These are phyloP conservation scores for Thamnidium elegans DNA, from an alignment of 192 early-diverging fungal genomes.

Conservation along the genomic window DNA sequence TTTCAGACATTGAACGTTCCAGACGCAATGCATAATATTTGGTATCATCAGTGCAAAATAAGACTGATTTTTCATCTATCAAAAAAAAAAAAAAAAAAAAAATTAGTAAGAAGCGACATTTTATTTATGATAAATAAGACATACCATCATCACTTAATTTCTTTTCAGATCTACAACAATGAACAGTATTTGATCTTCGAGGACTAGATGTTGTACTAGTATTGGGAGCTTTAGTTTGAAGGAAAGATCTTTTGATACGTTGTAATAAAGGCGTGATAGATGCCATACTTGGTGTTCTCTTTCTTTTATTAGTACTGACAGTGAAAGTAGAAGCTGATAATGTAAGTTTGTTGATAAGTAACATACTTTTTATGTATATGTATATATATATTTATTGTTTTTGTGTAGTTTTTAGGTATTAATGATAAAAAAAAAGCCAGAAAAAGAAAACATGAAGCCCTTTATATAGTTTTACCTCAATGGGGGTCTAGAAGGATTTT, in stretches of 20 bases:
- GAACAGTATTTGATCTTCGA: background rate
- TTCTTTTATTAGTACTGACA: background rate
- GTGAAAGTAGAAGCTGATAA: background rate
- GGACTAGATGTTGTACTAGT: background rate
- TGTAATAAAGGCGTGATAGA: background rate
- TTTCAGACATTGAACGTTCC: background rate
- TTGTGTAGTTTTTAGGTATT: too few relatives aligned
- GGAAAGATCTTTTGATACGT: background rate
- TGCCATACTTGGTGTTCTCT: background rate
- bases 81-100: background rate
- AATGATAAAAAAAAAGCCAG: background rate
- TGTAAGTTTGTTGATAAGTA: background rate
- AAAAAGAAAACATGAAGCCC: background rate
- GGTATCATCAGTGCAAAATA: background rate
- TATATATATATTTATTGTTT: background rate
- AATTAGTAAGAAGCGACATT: too few relatives aligned
- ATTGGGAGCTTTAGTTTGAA: too few relatives aligned
- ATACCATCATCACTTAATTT: background rate
- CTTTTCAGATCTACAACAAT: background rate
- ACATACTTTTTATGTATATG: background rate
- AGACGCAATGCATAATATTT: background rate
- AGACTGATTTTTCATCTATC: background rate
- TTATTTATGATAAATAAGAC: background rate
- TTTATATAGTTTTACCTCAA: background rate
- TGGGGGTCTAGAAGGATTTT: background rate